These are phyloP conservation scores for Filobasidium uniguttulatum DNA, from an alignment of 1,284 basidiomycete genomes.

Conservation along the genomic window DNA sequence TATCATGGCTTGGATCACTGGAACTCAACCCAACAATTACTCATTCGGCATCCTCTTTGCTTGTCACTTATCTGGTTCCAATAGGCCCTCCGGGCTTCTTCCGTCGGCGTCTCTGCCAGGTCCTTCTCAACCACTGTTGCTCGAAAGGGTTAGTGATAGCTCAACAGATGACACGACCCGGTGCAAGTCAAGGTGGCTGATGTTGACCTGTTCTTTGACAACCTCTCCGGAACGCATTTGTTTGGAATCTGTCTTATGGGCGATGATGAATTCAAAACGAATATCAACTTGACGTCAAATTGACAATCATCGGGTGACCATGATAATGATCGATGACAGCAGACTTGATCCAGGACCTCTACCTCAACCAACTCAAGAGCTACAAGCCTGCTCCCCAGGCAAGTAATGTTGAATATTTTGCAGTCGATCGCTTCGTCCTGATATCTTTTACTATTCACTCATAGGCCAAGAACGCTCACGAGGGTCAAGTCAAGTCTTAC, in stretches of 20 bases:
- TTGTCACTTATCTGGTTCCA: neutral
- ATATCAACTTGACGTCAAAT: neutral
- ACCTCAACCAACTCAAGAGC: constrained; percentile 73
- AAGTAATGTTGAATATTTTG: constrained; percentile 16
- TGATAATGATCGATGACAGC: constrained; percentile 2
- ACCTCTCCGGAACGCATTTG: neutral
- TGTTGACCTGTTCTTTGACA: too few relatives aligned
- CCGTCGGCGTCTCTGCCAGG: constrained; percentile 24
- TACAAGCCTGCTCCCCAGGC: constrained; percentile 54
- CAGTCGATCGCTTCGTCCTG: constrained; percentile 3
- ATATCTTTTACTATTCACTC: neutral
- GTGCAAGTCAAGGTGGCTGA: neutral
- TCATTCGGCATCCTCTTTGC: neutral
- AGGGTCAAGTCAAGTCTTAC: constrained; percentile 63
- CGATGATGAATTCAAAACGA: neutral
- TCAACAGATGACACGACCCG: neutral
- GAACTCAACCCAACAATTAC: neutral
- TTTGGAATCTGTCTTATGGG: neutral
- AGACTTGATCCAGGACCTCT: constrained; percentile 89
- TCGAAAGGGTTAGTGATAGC: constrained; percentile 50
- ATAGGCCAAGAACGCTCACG: constrained; percentile 69
- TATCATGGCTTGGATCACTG: neutral
- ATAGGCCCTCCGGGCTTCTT: constrained; percentile 25
- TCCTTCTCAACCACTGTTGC: constrained; percentile 51
- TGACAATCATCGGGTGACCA: neutral